A percentile compares a stretch with the other conserved stretches of the same genome.
Evolutionary conservation across 1,284 basidiomycete genomes (phyloP).

Genomic region (Cutaneotrichosporon sp.): DNA sequence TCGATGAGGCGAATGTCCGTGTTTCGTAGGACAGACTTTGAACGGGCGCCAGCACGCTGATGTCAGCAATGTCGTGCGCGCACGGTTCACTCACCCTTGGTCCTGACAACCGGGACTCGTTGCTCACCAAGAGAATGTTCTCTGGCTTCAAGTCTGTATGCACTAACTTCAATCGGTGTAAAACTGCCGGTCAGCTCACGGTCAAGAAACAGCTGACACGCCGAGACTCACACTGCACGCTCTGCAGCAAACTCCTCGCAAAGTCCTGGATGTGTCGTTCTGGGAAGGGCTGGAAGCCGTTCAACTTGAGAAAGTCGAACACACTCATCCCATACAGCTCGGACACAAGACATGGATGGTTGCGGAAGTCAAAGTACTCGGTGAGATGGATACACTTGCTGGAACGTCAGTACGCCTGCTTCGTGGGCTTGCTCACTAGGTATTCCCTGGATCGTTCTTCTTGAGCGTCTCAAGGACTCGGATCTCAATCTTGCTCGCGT

Average conservation of each 20-base stretch:
- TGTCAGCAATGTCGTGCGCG: background rate
- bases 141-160: conserved; percentile 99
- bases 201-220: background rate
- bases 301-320: conserved; percentile 98
- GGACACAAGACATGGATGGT: conserved; percentile 97
- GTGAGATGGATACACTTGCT: conserved; percentile 98
- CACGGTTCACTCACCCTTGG: conserved; percentile 25
- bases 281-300: conserved; percentile 94
- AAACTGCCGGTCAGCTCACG: conserved; percentile 56
- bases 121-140: conserved; percentile 91
- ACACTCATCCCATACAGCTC: conserved; percentile 96
- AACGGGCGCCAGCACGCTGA: conserved; percentile 24
- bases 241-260: conserved; percentile 83
- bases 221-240: conserved; percentile 75
- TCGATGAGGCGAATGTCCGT: conserved; percentile 97
- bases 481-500: conserved; percentile 98
- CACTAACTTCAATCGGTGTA: conserved; percentile 85
- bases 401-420: background rate
- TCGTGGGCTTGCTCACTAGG: conserved; percentile 61
- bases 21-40: conserved; percentile 60
- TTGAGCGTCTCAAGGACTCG: conserved; percentile 88
- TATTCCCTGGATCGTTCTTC: conserved; percentile 81
- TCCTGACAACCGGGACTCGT: conserved; percentile 56
- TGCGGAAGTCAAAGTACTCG: conserved; percentile 92
- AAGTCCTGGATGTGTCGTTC: conserved; percentile 94